Percentiles rank a stretch among this genome's conserved stretches.
Conservation (phyloP, 495 filamentous ascomycete species). For the Ramalina intermedia region DNA sequence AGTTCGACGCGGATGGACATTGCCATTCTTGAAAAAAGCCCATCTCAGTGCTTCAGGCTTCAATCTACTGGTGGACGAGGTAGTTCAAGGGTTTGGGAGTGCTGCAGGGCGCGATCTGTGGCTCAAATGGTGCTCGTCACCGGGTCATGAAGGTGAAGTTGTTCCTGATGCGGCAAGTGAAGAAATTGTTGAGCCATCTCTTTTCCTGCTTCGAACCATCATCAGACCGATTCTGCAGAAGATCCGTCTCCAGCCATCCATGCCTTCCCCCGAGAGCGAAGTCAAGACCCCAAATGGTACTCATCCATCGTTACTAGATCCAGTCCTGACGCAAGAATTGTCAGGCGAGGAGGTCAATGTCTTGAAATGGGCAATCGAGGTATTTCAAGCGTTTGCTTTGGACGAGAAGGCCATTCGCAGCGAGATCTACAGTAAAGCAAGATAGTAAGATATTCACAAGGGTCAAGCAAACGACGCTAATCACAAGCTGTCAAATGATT, state of each 20-base stretch:
- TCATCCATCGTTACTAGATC: neutral
- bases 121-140: slow-evolving; percentile 28
- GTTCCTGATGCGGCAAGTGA: neutral
- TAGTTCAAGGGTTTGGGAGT: slow-evolving; percentile 34
- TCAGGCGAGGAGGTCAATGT: neutral
- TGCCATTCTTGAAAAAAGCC: slow-evolving; percentile 10
- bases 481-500: too few species aligned
- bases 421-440: neutral
- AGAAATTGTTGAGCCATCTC: neutral
- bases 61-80: slow-evolving; percentile 30
- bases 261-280: neutral
- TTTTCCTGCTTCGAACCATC: neutral
- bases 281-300: neutral
- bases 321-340: neutral
- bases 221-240: neutral
- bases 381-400: neutral
- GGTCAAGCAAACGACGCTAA: too few species aligned
- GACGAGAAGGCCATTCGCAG: neutral
- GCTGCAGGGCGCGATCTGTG: slow-evolving; percentile 26
- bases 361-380: neutral
- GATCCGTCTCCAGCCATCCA: neutral
- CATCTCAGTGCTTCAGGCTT: slow-evolving; percentile 24
- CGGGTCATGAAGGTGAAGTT: slow-evolving; percentile 4
- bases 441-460: too few species aligned
- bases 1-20: slow-evolving; percentile 5